Evolutionary conservation across 2,329 filamentous ascomycete species (phyloP), one percentile per base, ranked within the genome.

Genomic region (Clonostachys sp.): DNA sequence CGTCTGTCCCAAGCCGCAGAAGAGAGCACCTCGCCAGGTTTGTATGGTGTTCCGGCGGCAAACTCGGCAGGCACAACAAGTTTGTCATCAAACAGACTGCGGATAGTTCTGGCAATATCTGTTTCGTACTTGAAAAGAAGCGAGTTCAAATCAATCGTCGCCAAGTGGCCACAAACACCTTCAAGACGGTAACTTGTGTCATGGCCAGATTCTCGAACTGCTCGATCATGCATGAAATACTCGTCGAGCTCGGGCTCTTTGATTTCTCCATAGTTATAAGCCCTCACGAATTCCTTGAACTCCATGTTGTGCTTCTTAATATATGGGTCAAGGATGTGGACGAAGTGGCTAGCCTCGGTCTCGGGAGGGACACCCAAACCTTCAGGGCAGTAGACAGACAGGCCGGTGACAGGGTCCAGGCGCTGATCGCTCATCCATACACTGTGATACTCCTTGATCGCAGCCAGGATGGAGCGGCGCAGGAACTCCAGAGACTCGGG

Each of bases 111-210:
- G 3, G 89, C 86, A 62, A 99, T 96, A 60, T 99, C 94, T 33
- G 85, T 85, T 69, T 99, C 94, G 62, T 97, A 97, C 70, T 97
- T 97, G 80, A 94, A 99, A 30, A 99, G 74, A 33, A 96, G 76
- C 30, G 91, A 94, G 71, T 99, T 97, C 47, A 97, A 78, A 61
- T 99, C 94, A 50, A 97, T 89, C 1, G 91, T 96, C 12, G 91
- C 94, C 24, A 97, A 75, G 61, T 96, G 83, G 12, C 89, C 94
- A 57, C 88, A 91, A 20, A 95, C 79, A 42, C 83, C 86, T 68
- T 97, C 94, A 17, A 99, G 77, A 16, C 94, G 89, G 68, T 97
- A 97, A 14, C 89, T 89, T 3, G 94, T 99, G 63, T 99, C 94
- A 66, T 99, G 94, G 12, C 94, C 94, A 16, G 92, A 96, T 67